Conservation (phyloP, 805 yeast genomes). For the Candida ponderosae region DNA sequence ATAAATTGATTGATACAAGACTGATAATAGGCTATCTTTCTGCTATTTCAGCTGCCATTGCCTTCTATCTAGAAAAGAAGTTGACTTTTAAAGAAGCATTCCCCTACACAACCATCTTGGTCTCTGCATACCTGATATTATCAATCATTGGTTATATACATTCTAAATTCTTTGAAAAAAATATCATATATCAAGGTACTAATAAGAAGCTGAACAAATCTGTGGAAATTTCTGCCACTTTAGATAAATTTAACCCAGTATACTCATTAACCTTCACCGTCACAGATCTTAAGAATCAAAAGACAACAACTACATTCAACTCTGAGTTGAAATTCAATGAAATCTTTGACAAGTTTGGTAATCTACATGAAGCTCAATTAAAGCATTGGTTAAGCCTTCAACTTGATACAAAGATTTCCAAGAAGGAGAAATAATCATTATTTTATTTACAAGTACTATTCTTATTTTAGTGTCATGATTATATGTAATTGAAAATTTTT, state of each 20-base stretch:
- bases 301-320: conserved; percentile 8
- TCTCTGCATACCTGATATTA: conserved; percentile 32
- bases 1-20: conserved; percentile 35
- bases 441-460: too few species aligned
- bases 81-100: conserved; percentile 33
- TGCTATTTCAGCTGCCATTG: conserved; percentile 39
- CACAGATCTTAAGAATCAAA: conserved; percentile 9
- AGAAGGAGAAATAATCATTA: conserved; percentile 28
- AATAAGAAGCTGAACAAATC: conserved; percentile 19
- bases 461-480: too few species aligned
- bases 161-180: conserved; percentile 28
- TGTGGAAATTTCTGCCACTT: conserved; percentile 21
- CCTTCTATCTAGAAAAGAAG: conserved; percentile 45
- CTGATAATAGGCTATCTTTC: conserved; percentile 43
- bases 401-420: conserved; percentile 26
- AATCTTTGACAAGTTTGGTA: conserved; percentile 32
- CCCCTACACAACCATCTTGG: conserved; percentile 29
- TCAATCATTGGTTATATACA: conserved; percentile 31
- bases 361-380: conserved; percentile 33
- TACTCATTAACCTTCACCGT: conserved; percentile 32
- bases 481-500: too few species aligned
- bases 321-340: conserved; percentile 22
- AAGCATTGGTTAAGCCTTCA: conserved; percentile 28
- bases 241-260: conserved; percentile 35
- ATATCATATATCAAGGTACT: conserved; percentile 37